Conservation (phyloP, 2,329 filamentous ascomycete species). For the Ilyonectria mors-panacis region DNA sequence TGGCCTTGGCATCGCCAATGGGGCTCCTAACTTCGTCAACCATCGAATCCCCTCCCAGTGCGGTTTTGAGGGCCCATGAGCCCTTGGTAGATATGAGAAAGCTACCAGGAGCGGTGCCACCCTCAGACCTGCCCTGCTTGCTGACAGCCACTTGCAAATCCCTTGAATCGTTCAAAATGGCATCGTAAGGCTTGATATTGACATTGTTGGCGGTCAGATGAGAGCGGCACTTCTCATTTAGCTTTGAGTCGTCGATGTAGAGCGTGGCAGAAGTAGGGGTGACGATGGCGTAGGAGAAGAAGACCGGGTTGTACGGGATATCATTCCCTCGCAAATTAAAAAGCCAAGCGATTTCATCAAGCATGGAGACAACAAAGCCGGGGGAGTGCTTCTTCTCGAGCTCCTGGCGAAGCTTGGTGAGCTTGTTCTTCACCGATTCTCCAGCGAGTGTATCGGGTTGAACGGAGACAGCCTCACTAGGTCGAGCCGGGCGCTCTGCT, state of each 20-base stretch:
- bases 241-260: slow-evolving; percentile 86
- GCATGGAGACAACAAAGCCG: slow-evolving; percentile 92
- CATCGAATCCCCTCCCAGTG: slow-evolving; percentile 86
- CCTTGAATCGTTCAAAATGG: slow-evolving; percentile 84
- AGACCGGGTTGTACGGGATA: slow-evolving; percentile 98
- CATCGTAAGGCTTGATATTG: slow-evolving; percentile 83
- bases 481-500: slow-evolving; percentile 78
- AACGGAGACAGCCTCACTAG: slow-evolving; percentile 81
- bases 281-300: slow-evolving; percentile 95
- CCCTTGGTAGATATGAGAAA: slow-evolving; percentile 90
- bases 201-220: slow-evolving; percentile 81
- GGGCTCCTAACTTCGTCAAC: slow-evolving; percentile 92
- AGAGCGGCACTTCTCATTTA: slow-evolving; percentile 76
- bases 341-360: slow-evolving; percentile 98
- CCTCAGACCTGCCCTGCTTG: slow-evolving; percentile 53
- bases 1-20: slow-evolving; percentile 89
- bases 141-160: slow-evolving; percentile 65
- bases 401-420: slow-evolving; percentile 90
- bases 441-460: slow-evolving; percentile 83
- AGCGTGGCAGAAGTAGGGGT: slow-evolving; percentile 83
- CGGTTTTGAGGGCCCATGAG: slow-evolving; percentile 92
- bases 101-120: slow-evolving; percentile 65
- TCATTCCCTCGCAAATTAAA: slow-evolving; percentile 96
- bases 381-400: slow-evolving; percentile 90
- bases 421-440: slow-evolving; percentile 85